phyloP scores from a whole-genome alignment of 2,329 filamentous ascomycete species.

The Colletotrichum tabaci region DNA sequence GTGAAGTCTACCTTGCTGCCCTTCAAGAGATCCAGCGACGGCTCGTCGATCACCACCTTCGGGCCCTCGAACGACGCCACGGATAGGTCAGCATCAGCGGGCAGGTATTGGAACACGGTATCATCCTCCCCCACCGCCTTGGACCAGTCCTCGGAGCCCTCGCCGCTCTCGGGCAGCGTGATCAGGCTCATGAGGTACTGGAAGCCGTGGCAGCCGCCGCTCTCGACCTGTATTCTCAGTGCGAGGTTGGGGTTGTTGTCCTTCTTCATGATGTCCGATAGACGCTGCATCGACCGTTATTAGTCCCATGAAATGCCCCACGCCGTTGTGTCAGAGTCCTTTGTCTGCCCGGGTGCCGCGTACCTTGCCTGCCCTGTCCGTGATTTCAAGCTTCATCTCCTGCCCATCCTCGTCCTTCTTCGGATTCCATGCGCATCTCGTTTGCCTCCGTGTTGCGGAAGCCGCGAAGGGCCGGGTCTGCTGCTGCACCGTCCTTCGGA shows the following conservation, averaged over 20 bases:
- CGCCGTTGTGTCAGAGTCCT: not conserved
- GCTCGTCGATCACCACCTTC: conserved; percentile 91
- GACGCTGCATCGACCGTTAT: conserved; percentile 65
- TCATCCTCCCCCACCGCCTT: conserved; percentile 78
- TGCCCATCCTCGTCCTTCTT: conserved; percentile 86
- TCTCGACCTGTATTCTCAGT: conserved; percentile 92
- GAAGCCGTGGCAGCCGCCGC: conserved; percentile 96
- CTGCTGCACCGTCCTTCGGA: not conserved
- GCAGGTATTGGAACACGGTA: conserved; percentile 83
- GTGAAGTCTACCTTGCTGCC: conserved; percentile 98
- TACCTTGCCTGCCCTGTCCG: conserved; percentile 85
- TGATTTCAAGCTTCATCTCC: conserved; percentile 88
- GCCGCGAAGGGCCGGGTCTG: conserved; percentile 54
- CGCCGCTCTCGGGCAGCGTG: conserved; percentile 62
- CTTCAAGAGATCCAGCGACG: conserved; percentile 88
- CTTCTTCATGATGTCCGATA: conserved; percentile 82
- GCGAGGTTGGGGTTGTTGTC: conserved; percentile 84
- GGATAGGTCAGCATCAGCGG: conserved; percentile 58
- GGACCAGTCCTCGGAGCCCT: conserved; percentile 52
- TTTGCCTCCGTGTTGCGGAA: conserved; percentile 56
- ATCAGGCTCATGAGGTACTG: conserved; percentile 96
- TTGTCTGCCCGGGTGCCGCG: conserved; percentile 40
- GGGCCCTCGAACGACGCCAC: conserved; percentile 59
- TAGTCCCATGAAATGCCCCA: conserved; percentile 21
- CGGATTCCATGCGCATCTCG: conserved; percentile 76